Percentiles rank a stretch among this genome's conserved stretches.
Evolutionary conservation across 2,329 filamentous ascomycete species (phyloP).

Genomic region (Dryadomyces quercivorus): DNA sequence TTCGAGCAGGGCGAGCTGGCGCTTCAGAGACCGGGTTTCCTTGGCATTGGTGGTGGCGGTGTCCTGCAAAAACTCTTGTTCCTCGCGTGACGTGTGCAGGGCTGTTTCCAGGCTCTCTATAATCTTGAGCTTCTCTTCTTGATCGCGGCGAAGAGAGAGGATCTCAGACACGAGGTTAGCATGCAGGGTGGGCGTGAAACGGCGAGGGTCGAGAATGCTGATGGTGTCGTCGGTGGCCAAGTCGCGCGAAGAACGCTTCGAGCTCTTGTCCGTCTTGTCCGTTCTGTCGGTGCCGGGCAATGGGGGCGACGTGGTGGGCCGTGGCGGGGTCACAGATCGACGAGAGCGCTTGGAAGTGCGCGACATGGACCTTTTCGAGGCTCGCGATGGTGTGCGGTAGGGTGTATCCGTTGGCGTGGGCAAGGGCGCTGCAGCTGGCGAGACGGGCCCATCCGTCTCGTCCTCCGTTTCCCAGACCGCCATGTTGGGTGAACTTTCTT

Average conservation of each 20-base stretch:
- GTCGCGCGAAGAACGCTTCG: slow-evolving; percentile 45
- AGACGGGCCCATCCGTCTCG: slow-evolving; percentile 43
- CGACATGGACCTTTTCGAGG: slow-evolving; percentile 57
- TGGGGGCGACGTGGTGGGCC: slow-evolving; percentile 43
- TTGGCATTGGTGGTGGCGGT: slow-evolving; percentile 53
- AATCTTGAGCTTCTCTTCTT: slow-evolving; percentile 77
- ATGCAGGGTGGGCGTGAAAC: slow-evolving; percentile 91
- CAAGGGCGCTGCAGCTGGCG: slow-evolving; percentile 33
- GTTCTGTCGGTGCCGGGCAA: slow-evolving; percentile 25
- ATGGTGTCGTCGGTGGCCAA: slow-evolving; percentile 55
- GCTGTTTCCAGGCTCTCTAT: slow-evolving; percentile 75
- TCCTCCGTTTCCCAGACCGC: slow-evolving; percentile 51
- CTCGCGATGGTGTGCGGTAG: slow-evolving; percentile 57
- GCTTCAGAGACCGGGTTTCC: slow-evolving; percentile 69
- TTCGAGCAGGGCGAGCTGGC: slow-evolving; percentile 77
- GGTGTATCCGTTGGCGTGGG: slow-evolving; percentile 62
- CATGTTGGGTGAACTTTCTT: slow-evolving; percentile 26
- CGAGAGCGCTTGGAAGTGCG: slow-evolving; percentile 48
- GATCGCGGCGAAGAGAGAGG: slow-evolving; percentile 69
- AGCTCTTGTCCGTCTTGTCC: slow-evolving; percentile 31
- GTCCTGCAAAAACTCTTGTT: slow-evolving; percentile 59
- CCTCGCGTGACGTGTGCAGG: slow-evolving; percentile 57
- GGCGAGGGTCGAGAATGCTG: slow-evolving; percentile 69
- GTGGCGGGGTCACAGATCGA: slow-evolving; percentile 54
- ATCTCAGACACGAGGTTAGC: slow-evolving; percentile 94